phyloP scores from a whole-genome alignment of 441 rosid species.

The Raphanus hybrid region DNA sequence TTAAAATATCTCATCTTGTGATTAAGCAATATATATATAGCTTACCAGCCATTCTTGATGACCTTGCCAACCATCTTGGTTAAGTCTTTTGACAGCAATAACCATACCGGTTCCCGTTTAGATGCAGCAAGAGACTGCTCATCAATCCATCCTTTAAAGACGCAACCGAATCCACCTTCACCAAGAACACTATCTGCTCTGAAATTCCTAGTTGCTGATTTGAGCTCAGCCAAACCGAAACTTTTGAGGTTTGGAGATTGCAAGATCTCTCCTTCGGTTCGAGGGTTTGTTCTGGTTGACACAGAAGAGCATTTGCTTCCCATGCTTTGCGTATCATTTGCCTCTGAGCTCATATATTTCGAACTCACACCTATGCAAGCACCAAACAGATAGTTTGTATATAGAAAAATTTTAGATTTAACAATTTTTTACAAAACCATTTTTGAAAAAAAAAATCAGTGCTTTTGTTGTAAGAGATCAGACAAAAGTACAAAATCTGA shows the following conservation, averaged over 20 bases:
- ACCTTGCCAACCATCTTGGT: conserved; percentile 83
- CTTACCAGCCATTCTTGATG: conserved; percentile 93
- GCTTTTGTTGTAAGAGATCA: conserved; percentile 14
- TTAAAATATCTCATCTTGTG: neutral
- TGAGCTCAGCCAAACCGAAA: conserved; percentile 68
- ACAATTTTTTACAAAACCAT: conserved; percentile 11
- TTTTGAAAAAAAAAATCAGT: neutral
- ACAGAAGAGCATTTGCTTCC: conserved; percentile 62
- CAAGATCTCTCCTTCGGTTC: conserved; percentile 89
- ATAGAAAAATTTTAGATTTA: conserved; percentile 19
- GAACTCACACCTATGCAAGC: conserved; percentile 61
- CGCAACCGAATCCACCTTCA: conserved; percentile 97
- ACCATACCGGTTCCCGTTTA: conserved; percentile 87
- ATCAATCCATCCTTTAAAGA: conserved; percentile 96
- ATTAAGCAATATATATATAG: conserved; percentile 28
- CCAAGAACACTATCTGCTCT: conserved; percentile 89
- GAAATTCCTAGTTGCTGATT: conserved; percentile 79
- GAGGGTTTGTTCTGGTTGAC: conserved; percentile 60
- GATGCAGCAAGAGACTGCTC: conserved; percentile 65
- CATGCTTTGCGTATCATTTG: conserved; percentile 53
- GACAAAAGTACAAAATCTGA: conserved; percentile 26
- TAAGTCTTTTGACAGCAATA: conserved; percentile 87
- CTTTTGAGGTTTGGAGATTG: conserved; percentile 74
- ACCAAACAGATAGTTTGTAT: conserved; percentile 28
- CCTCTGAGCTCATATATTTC: conserved; percentile 59